Evolutionary conservation across 345 rosid species (phyloP), one percentile per base, ranked within the genome.

Genomic region (Acer yangbiense): DNA sequence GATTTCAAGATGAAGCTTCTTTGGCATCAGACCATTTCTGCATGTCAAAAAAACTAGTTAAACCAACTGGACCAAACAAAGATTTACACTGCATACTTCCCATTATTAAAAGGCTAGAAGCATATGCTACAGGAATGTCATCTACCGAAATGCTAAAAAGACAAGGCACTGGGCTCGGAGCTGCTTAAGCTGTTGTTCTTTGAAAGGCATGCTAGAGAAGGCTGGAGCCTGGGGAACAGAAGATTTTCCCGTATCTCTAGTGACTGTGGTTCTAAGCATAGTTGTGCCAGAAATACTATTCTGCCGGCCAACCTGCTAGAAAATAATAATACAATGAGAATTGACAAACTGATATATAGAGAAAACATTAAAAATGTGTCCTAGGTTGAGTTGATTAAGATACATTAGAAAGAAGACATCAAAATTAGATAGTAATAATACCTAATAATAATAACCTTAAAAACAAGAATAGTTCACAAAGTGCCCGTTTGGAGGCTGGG

Each of bases 161-260:
- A 94, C 97, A 60, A 94, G 96, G 87, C 98, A 94, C 80, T 94
- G 98, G 60, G 98, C 98, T 79, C 97, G 90, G 76, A 94, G 98
- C 82, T 94, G 98, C 85, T 90, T 94, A 82, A 94, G 80, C 79
- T 94, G 98, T 67, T 94, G 94, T 74, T 92, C 98, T 73, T 91
- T 94, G 80, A 94, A 94, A 78, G 91, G 94, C 83, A 85, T 81
- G 84, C 90, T 88, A 78, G 88, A 76, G n/a, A 72, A 71, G 3
- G 78, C 23, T 25, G 83, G 77, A 84, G 80, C 83, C 74, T 86
- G 89, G 29, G 89, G 74, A 86, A 81, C 82, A 73, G 86, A 80
- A 85, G 92, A 86, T 82, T 87, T 90, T 76, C 97, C 98, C 32
- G 88, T 79, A 81, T 90, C 97, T 79, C 90, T 88, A 41, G 86